Evolutionary conservation across 768 basidiomycete species (phyloP).

Genomic region (Leccinum incarnatum): DNA sequence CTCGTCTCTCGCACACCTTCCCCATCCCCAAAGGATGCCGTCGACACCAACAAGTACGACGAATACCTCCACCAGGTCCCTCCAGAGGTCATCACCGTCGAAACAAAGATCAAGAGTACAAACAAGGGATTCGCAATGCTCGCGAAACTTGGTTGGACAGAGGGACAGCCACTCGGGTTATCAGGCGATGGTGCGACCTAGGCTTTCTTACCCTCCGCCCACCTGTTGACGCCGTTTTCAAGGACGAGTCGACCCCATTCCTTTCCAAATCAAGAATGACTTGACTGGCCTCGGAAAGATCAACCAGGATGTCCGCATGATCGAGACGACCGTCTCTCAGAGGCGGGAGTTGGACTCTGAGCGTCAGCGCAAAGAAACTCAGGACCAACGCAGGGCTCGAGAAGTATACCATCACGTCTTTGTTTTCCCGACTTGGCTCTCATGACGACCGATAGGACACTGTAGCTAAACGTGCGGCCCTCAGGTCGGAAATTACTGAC

Average conservation of each 20-base stretch:
- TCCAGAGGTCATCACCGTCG: constrained; percentile 72
- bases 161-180: constrained; percentile 77
- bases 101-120: constrained; percentile 73
- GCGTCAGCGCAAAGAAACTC: constrained; percentile 75
- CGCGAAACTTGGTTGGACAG: constrained; percentile 78
- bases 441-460: constrained; percentile 42
- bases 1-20: constrained; percentile 76
- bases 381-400: constrained; percentile 68
- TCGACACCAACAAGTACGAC: constrained; percentile 67
- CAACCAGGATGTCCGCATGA: constrained; percentile 77
- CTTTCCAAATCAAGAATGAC: constrained; percentile 77
- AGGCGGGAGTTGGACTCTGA: constrained; percentile 80
- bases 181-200: constrained; percentile 67
- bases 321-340: constrained; percentile 81
- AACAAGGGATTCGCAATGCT: constrained; percentile 84
- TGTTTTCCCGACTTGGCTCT: constrained; percentile 6
- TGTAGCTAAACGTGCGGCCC: constrained; percentile 62
- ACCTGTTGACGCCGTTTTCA: constrained; percentile 9
- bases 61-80: constrained; percentile 51
- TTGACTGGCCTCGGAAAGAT: constrained; percentile 77
- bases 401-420: constrained; percentile 46
- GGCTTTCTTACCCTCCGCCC: constrained; percentile 47
- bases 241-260: constrained; percentile 84
- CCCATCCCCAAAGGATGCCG: constrained; percentile 47
- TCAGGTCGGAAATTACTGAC: constrained; percentile 64